These are phyloP conservation scores for Epichloe festucae DNA, from an alignment of 2,329 filamentous ascomycete genomes.

Conservation along the genomic window DNA sequence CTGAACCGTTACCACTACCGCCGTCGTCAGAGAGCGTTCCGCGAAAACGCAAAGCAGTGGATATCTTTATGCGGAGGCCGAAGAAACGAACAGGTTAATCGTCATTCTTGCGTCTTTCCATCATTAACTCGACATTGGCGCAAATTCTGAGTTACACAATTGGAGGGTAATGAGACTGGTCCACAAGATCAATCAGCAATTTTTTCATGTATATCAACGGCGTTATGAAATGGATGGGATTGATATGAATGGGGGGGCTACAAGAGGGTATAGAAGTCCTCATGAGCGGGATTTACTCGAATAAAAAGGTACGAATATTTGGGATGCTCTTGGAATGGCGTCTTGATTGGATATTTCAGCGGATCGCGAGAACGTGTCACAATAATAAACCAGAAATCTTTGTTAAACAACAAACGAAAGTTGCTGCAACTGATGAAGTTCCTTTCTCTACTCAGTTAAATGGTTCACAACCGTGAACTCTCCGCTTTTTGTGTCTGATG, in stretches of 20 bases:
- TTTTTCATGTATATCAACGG: neutral
- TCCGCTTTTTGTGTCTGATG: no score
- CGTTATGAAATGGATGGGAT: neutral
- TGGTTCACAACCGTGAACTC: neutral
- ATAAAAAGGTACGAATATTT: neutral
- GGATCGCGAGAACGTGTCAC: neutral
- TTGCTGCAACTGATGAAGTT: neutral
- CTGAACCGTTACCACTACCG: neutral
- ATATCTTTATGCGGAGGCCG: constrained; percentile 36
- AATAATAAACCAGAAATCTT: no score
- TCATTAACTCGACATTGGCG: neutral
- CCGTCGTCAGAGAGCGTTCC: constrained; percentile 1
- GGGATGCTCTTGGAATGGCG: neutral
- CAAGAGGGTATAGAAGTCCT: neutral
- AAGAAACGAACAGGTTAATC: constrained; percentile 21
- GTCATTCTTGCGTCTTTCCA: neutral
- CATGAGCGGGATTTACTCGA: neutral
- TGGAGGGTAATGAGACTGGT: neutral
- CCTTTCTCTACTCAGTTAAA: neutral
- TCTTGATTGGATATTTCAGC: neutral
- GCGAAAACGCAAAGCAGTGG: constrained; percentile 32
- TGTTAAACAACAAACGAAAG: no score
- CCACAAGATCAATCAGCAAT: neutral
- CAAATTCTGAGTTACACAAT: neutral
- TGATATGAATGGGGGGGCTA: neutral